phyloP scores from a whole-genome alignment of 441 rosid genomes.

The Corymbia calophylla region DNA sequence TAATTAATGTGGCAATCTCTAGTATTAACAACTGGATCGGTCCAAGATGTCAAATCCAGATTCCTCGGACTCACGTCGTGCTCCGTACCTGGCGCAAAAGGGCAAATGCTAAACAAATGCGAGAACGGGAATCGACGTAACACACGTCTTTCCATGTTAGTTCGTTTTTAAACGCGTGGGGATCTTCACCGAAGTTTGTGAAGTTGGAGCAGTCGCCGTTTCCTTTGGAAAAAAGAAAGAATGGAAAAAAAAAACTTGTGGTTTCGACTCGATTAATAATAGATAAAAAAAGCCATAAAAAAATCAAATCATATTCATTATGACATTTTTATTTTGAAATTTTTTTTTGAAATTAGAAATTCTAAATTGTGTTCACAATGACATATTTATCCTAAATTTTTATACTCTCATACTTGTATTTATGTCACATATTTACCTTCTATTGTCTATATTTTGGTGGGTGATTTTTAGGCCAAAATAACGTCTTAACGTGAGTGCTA shows the following conservation, averaged over 20 bases:
- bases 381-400: no score
- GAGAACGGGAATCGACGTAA: not conserved
- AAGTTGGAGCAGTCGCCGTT: not conserved
- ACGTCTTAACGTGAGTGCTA: no score
- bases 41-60: not conserved
- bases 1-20: not conserved
- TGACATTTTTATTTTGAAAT: fast-evolving
- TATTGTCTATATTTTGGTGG: no score
- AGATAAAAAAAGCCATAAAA: no score
- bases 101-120: not conserved
- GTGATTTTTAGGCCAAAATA: no score
- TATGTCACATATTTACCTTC: no score
- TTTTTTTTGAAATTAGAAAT: no score
- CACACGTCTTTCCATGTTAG: not conserved
- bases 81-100: not conserved
- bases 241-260: no score
- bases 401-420: no score
- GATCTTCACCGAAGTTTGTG: not conserved
- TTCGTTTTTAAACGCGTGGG: not conserved
- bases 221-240: no score
- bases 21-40: not conserved
- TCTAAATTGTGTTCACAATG: no score
- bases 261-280: not conserved
- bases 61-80: not conserved
- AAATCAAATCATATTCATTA: no score